Conservation (phyloP, 768 basidiomycete species). For the Lentinula edodes region DNA sequence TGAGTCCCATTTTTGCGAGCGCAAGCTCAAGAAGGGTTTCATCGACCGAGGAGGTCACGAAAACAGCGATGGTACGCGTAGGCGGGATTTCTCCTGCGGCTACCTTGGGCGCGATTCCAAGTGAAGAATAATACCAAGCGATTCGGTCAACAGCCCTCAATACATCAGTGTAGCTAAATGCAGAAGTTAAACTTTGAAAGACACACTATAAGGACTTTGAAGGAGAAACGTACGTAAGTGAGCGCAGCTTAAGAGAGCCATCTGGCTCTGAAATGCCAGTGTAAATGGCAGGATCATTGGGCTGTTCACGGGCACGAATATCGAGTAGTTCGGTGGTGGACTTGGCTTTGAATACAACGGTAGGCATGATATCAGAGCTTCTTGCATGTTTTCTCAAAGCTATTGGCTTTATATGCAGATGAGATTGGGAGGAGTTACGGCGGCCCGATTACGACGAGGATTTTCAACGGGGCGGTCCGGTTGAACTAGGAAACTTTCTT, state of each 20-base stretch:
- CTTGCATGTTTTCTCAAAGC: neutral
- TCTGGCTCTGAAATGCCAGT: conserved; percentile 15
- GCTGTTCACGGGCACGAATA: conserved; percentile 16
- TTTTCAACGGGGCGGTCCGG: neutral
- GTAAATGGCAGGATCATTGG: conserved; percentile 16
- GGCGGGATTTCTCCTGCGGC: conserved; percentile 22
- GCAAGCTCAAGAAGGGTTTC: conserved; percentile 36
- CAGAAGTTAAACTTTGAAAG: neutral
- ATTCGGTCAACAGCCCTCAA: conserved; percentile 22
- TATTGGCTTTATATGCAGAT: neutral
- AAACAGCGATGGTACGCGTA: conserved; percentile 28
- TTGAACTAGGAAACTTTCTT: neutral
- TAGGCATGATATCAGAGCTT: conserved; percentile 21
- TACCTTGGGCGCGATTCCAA: conserved; percentile 17
- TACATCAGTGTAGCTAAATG: conserved; percentile 11
- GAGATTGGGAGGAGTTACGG: neutral
- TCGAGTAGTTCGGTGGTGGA: conserved; percentile 18
- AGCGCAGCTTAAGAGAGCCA: conserved; percentile 9
- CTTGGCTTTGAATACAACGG: conserved; percentile 16
- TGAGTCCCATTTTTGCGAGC: conserved; percentile 32
- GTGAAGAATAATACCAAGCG: conserved; percentile 21
- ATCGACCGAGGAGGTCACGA: conserved; percentile 33
- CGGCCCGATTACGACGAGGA: neutral
- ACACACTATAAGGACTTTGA: neutral
- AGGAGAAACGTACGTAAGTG: conserved; percentile 12